A percentile compares a stretch with the other conserved stretches of the same genome.
Conservation (phyloP, 352 stramenopile genomes). For the Phytophthora boehmeriae region DNA sequence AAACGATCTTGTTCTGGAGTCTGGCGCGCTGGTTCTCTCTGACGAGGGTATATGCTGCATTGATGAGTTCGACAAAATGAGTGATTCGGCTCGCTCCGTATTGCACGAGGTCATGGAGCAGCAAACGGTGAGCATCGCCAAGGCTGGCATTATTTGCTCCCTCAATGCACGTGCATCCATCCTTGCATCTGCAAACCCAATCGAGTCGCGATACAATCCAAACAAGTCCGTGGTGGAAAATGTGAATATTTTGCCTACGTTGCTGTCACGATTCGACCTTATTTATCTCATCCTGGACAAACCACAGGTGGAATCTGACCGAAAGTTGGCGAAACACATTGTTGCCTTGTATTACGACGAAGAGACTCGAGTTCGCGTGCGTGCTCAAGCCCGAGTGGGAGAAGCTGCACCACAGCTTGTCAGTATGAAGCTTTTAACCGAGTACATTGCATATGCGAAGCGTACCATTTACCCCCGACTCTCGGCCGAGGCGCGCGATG, state of each 20-base stretch:
- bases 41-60: slow-evolving; percentile 99
- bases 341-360: slow-evolving; percentile 97
- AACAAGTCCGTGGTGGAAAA: slow-evolving; percentile 98
- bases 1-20: slow-evolving; percentile 97
- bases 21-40: slow-evolving; percentile 95
- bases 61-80: slow-evolving; percentile 99
- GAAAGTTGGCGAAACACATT: slow-evolving; percentile 96
- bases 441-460: slow-evolving; percentile 98
- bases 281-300: slow-evolving; percentile 99
- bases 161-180: slow-evolving; percentile 99
- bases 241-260: slow-evolving; percentile 97
- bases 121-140: slow-evolving; percentile 98
- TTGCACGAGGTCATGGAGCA: slow-evolving; percentile 99
- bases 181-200: slow-evolving; percentile 97
- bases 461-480: slow-evolving; percentile 92
- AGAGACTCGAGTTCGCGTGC: slow-evolving; percentile 51
- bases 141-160: slow-evolving; percentile 98
- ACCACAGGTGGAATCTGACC: slow-evolving; percentile 93
- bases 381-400: slow-evolving; percentile 34
- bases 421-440: slow-evolving; percentile 84
- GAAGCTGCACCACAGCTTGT: slow-evolving; percentile 61
- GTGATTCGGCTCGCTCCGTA: slow-evolving; percentile 95
- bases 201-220: slow-evolving; percentile 99
- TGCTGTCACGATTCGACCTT: slow-evolving; percentile 99
- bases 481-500: slow-evolving; percentile 87